Conservation (phyloP, 2,329 filamentous ascomycete genomes). For the Colletotrichum somersetense region DNA sequence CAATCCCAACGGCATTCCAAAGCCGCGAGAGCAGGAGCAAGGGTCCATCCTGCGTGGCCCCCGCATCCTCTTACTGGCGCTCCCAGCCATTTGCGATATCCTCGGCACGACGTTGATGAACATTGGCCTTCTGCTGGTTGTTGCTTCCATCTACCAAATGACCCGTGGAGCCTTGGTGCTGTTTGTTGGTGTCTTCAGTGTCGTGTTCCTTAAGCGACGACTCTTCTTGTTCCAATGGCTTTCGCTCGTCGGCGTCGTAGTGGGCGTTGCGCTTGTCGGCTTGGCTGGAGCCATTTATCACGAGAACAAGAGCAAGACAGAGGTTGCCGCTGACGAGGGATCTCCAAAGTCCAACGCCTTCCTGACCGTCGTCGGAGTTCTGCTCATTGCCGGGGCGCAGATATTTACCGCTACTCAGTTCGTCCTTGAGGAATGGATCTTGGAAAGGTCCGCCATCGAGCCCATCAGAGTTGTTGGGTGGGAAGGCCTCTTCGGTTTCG, state of each 20-base stretch:
- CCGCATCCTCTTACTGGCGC: slow-evolving; percentile 79
- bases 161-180: slow-evolving; percentile 93
- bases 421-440: slow-evolving; percentile 93
- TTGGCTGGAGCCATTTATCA: slow-evolving; percentile 87
- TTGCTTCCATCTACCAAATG: slow-evolving; percentile 98
- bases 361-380: slow-evolving; percentile 82
- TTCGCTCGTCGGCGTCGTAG: slow-evolving; percentile 85
- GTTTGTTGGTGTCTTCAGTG: slow-evolving; percentile 95
- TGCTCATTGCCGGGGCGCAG: slow-evolving; percentile 93
- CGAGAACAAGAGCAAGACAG: slow-evolving; percentile 67
- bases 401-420: slow-evolving; percentile 98
- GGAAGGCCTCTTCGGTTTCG: slow-evolving; percentile 94
- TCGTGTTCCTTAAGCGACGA: slow-evolving; percentile 85
- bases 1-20: slow-evolving; percentile 60
- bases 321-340: slow-evolving; percentile 43
- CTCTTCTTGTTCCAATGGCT: slow-evolving; percentile 93
- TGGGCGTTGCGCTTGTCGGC: slow-evolving; percentile 90
- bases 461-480: slow-evolving; percentile 94
- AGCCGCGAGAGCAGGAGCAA: slow-evolving; percentile 60
- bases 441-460: slow-evolving; percentile 74
- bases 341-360: slow-evolving; percentile 60
- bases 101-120: slow-evolving; percentile 98
- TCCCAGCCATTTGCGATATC: slow-evolving; percentile 94
- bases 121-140: slow-evolving; percentile 91
- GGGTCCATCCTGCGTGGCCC: slow-evolving; percentile 76